Evolutionary conservation across 2,329 filamentous ascomycete species (phyloP).

Genomic region (Biscogniauxia sp.): DNA sequence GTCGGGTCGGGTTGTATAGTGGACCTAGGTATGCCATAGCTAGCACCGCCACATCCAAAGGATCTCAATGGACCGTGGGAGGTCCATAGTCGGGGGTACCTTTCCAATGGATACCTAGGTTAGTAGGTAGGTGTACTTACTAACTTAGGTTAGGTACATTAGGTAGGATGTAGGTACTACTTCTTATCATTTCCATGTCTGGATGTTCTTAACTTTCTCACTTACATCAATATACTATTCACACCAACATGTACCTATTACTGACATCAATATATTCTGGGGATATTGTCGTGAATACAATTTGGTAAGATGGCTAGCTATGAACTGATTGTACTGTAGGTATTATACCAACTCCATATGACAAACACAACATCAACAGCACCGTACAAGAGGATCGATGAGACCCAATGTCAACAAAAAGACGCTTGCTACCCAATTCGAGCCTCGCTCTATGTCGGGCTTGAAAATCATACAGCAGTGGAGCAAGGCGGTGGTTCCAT

Average conservation of each 20-base stretch:
- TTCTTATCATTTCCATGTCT: too few relatives aligned
- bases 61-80: too few relatives aligned
- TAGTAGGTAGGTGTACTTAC: too few relatives aligned
- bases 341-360: not conserved
- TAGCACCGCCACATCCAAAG: not conserved
- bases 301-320: not conserved
- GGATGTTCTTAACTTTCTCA: too few relatives aligned
- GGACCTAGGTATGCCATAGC: not conserved
- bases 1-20: too few relatives aligned
- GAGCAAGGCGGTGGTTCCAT: constrained; percentile 2
- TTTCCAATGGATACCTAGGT: too few relatives aligned
- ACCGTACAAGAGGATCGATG: not conserved
- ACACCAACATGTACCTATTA: not conserved
- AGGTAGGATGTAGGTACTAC: too few relatives aligned
- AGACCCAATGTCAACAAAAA: not conserved
- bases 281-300: not conserved
- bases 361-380: not conserved
- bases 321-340: not conserved
- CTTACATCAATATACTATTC: not conserved
- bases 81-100: too few relatives aligned
- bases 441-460: not conserved
- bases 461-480: too few relatives aligned
- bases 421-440: not conserved
- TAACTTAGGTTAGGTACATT: too few relatives aligned
- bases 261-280: not conserved